A percentile compares a stretch with the other conserved stretches of the same genome.
Conservation (phyloP, 495 filamentous ascomycete genomes). For the Podospora sp. region DNA sequence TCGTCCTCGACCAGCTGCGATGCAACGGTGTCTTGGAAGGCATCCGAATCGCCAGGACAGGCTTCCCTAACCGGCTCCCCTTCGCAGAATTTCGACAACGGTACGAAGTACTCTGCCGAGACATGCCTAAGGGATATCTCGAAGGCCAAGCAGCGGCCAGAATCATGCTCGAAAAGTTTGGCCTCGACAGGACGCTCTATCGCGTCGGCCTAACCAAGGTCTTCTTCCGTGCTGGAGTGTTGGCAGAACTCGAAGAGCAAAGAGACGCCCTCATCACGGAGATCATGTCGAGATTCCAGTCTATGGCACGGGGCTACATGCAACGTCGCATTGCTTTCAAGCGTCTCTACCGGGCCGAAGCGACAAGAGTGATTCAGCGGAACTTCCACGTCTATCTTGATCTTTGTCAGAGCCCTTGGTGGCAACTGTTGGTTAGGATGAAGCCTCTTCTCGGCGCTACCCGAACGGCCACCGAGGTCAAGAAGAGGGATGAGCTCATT, state of each 20-base stretch:
- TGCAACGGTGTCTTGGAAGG: slow-evolving; percentile 99
- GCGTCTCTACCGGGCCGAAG: slow-evolving; percentile 89
- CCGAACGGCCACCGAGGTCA: slow-evolving; percentile 85
- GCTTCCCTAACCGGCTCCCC: slow-evolving; percentile 92
- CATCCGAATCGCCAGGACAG: slow-evolving; percentile 94
- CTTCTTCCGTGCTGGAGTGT: slow-evolving; percentile 95
- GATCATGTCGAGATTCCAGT: slow-evolving; percentile 94
- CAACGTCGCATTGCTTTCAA: slow-evolving; percentile 89
- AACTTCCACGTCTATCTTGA: slow-evolving; percentile 90
- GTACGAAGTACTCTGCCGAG: slow-evolving; percentile 92
- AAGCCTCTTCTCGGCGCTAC: slow-evolving; percentile 92
- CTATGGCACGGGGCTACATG: slow-evolving; percentile 83
- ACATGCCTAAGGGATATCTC: slow-evolving; percentile 87
- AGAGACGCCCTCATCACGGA: slow-evolving; percentile 88
- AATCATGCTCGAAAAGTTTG: slow-evolving; percentile 87
- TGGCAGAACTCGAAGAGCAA: slow-evolving; percentile 95
- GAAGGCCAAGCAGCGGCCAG: slow-evolving; percentile 85
- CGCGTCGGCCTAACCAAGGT: slow-evolving; percentile 96
- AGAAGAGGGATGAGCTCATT: slow-evolving; percentile 92
- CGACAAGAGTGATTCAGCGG: slow-evolving; percentile 89
- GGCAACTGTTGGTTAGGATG: slow-evolving; percentile 94
- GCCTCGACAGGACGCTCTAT: slow-evolving; percentile 81
- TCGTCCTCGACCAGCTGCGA: slow-evolving; percentile 92
- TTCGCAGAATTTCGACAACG: slow-evolving; percentile 95
- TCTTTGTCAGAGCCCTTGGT: slow-evolving; percentile 92